These are phyloP conservation scores for Saccharum officinarum DNA, from an alignment of 176 grass and related monocot species.

Conservation along the genomic window DNA sequence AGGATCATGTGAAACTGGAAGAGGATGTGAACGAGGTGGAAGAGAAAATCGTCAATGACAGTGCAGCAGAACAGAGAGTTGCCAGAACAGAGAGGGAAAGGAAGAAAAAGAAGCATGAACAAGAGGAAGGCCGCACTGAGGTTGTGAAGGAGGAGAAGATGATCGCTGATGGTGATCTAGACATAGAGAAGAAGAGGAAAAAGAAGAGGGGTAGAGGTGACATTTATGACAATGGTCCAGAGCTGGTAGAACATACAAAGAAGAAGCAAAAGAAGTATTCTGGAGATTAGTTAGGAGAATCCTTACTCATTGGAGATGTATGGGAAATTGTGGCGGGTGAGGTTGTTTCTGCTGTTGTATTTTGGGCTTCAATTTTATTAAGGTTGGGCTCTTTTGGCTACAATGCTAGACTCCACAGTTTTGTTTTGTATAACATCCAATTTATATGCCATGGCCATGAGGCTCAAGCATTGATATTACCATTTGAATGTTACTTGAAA, in stretches of 20 bases:
- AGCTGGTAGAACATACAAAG: conserved; percentile 22
- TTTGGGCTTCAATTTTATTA: conserved; percentile 22
- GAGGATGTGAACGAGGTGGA: not conserved
- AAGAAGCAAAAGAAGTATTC: conserved; percentile 46
- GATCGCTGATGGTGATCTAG: not conserved
- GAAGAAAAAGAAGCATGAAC: conserved; percentile 11
- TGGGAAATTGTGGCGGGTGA: conserved; percentile 2
- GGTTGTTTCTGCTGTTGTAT: conserved; percentile 31
- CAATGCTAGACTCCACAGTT: not conserved
- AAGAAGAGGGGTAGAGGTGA: conserved; percentile 31
- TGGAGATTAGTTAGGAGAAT: not conserved
- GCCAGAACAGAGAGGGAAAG: not conserved
- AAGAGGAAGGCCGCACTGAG: not conserved
- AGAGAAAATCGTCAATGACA: not conserved
- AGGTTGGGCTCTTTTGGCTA: not conserved
- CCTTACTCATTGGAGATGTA: not conserved
- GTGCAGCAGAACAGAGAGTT: not conserved
- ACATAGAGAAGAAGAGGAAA: conserved; percentile 27
- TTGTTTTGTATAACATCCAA: conserved; percentile 11
- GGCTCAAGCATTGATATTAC: conserved; percentile 8
- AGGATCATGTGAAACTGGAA: not conserved
- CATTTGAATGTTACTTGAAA: not conserved
- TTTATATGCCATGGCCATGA: conserved; percentile 20
- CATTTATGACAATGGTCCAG: not conserved
- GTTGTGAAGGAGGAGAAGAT: conserved; percentile 8